Conservation (phyloP, 2,329 filamentous ascomycete genomes). For the Ustulina deusta region DNA sequence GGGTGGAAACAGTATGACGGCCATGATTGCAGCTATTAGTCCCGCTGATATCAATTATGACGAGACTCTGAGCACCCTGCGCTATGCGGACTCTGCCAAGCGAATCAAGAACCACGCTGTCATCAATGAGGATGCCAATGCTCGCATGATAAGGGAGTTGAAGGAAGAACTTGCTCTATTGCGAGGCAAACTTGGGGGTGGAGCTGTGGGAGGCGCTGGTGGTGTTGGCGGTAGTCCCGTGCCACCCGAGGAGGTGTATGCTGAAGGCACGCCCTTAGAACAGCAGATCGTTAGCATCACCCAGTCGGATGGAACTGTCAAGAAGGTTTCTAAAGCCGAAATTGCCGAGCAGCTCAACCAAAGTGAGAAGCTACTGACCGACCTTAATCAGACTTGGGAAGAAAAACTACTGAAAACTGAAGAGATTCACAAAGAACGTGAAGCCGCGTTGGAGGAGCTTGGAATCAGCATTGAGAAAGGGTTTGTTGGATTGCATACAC, state of each 20-base stretch:
- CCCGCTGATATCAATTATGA: conserved; percentile 99
- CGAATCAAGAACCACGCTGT: conserved; percentile 99
- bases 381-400: conserved; percentile 99
- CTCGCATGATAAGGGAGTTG: conserved; percentile 96
- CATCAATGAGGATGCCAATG: conserved; percentile 98
- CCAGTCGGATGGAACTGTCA: conserved; percentile 83
- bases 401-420: conserved; percentile 95
- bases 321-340: conserved; percentile 97
- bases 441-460: conserved; percentile 92
- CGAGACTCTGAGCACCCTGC: conserved; percentile 92
- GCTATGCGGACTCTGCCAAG: conserved; percentile 98
- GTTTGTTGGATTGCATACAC: conserved; percentile 92
- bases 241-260: conserved; percentile 84
- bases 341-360: conserved; percentile 97
- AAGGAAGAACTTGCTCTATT: conserved; percentile 93
- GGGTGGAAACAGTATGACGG: conserved; percentile 98
- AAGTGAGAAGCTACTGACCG: conserved; percentile 94
- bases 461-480: conserved; percentile 99
- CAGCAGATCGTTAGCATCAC: conserved; percentile 97
- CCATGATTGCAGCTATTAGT: conserved; percentile 99
- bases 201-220: conserved; percentile 58
- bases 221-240: conserved; percentile 54
- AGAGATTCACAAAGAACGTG: conserved; percentile 96
- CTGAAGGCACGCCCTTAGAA: conserved; percentile 90
- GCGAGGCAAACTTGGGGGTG: conserved; percentile 83